Evolutionary conservation across 73 alveolate species (phyloP).

Genomic region (Paramecium octaurelia): DNA sequence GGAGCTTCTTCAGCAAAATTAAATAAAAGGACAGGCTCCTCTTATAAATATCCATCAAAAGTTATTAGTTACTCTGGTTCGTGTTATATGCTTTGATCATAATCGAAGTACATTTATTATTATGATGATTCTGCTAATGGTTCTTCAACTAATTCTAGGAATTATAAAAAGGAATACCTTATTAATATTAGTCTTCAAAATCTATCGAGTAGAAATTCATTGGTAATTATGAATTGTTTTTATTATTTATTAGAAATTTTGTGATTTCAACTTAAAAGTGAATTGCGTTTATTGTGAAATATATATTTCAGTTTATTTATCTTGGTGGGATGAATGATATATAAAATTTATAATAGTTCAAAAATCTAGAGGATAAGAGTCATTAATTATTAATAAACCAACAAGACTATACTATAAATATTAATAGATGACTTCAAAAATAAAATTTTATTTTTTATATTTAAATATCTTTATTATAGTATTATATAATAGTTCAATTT

Average conservation of each 20-base stretch:
- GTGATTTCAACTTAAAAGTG: not conserved
- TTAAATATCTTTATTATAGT: not conserved
- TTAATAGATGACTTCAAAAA: not conserved
- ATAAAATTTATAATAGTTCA: not conserved
- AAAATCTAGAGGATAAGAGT: not conserved
- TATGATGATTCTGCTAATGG: not conserved
- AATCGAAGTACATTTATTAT: not conserved
- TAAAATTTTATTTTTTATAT: too few species aligned
- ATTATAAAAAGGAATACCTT: not conserved
- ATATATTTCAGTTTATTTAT: not conserved
- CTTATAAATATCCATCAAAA: constrained; percentile 28
- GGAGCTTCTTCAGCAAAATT: constrained; percentile 32
- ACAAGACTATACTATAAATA: not conserved
- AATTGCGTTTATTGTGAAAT: not conserved
- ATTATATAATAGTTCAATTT: not conserved
- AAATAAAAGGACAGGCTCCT: not conserved
- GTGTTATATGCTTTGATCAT: not conserved
- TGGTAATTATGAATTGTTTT: not conserved
- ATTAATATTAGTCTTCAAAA: not conserved
- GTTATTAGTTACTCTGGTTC: not conserved
- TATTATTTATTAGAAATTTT: not conserved
- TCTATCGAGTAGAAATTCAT: not conserved
- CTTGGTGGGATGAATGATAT: not conserved
- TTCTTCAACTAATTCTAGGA: not conserved
- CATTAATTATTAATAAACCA: not conserved